Evolutionary conservation across 345 rosid genomes (phyloP).

Genomic region (Trapa bicornis): DNA sequence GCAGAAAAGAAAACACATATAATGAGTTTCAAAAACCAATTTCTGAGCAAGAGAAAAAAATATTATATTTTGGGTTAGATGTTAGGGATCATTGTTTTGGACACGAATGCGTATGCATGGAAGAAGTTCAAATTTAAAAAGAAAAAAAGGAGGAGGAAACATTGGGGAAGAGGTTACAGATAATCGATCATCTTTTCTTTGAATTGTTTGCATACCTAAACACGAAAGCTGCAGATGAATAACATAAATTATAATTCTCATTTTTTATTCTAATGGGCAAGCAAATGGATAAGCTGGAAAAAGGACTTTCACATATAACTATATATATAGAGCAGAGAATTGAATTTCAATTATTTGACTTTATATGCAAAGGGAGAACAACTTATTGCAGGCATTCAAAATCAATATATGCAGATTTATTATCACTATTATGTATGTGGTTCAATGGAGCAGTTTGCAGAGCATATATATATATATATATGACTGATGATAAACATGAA

Average conservation of each 20-base stretch:
- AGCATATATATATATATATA: too few species aligned
- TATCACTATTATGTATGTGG: too few species aligned
- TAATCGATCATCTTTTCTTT: background rate
- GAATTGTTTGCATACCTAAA: conserved; percentile 17
- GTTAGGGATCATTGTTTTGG: too few species aligned
- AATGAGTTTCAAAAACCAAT: background rate
- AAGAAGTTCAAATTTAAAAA: conserved; percentile 3
- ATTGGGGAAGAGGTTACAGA: background rate
- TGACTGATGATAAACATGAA: too few species aligned
- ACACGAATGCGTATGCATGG: background rate
- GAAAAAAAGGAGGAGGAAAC: conserved; percentile 3
- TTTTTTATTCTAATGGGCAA: conserved; percentile 6
- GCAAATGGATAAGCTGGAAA: conserved; percentile 13
- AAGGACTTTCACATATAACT: background rate
- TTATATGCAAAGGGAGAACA: background rate
- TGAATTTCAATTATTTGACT: background rate
- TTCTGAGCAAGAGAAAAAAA: too few species aligned
- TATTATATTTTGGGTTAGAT: too few species aligned
- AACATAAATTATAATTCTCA: background rate
- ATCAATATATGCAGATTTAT: background rate
- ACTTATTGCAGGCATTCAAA: background rate
- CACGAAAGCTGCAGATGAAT: conserved; percentile 21
- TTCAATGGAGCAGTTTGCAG: too few species aligned
- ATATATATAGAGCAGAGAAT: background rate
- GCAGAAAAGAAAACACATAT: background rate